A percentile compares a stretch with the other conserved stretches of the same genome.
These are phyloP conservation scores for Mycena epipterygia DNA, from an alignment of 768 basidiomycete genomes.

Conservation along the genomic window DNA sequence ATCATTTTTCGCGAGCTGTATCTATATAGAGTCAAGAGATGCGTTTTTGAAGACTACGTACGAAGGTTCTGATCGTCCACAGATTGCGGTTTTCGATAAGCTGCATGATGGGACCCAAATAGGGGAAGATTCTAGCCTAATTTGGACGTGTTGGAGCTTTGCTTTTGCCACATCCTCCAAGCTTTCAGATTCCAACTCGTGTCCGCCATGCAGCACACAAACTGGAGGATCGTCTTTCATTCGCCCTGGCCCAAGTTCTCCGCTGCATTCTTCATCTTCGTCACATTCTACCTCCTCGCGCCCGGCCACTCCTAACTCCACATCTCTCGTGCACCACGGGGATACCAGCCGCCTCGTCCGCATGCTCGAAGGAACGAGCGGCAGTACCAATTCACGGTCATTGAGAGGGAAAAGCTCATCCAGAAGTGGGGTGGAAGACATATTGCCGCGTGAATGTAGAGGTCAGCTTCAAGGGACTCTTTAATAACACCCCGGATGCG, in stretches of 20 bases:
- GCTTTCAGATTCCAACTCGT: no score
- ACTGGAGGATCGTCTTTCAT: conserved; percentile 7
- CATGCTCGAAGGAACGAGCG: conserved; percentile 26
- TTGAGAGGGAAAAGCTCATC: conserved; percentile 23
- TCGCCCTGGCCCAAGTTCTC: conserved; percentile 28
- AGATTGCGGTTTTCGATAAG: no score
- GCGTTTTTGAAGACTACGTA: no score
- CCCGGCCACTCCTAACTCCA: background rate
- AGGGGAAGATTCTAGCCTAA: no score
- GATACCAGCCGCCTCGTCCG: conserved; percentile 19
- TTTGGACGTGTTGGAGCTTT: no score
- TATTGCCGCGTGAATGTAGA: conserved; percentile 12
- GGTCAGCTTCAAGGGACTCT: background rate
- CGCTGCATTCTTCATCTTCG: conserved; percentile 12
- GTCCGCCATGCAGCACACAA: conserved; percentile 11
- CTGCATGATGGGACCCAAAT: no score
- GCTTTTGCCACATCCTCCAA: no score
- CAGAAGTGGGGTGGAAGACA: conserved; percentile 14
- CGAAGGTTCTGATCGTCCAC: no score
- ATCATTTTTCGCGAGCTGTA: conserved; percentile 8
- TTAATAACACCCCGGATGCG: no score
- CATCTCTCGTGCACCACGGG: background rate
- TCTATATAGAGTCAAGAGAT: conserved; percentile 10
- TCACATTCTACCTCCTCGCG: conserved; percentile 25
- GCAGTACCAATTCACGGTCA: conserved; percentile 22